Base-by-base conservation (phyloP, 1,139 yeast genomes). In the Zygotorulaspora mrakii region DNA sequence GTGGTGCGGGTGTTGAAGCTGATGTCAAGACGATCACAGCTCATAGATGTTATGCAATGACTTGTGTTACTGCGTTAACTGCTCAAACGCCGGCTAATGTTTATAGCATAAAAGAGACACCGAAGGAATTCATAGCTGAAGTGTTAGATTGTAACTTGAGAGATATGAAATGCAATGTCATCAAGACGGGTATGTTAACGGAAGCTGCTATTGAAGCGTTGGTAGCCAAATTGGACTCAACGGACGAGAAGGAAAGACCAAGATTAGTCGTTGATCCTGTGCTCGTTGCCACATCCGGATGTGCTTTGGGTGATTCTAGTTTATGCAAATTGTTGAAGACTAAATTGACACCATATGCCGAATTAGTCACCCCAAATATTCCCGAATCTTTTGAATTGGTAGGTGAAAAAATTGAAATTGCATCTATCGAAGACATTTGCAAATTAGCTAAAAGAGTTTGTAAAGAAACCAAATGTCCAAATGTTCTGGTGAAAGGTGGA, bases 1-100 rank as follows among this genome's bases (percentile, higher is more conserved):
- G 96, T 2, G 96, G 96, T 4, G 96, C 96, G 1, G 96, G 96
- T 9, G 80, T 88, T 42, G 96, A 88, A 57, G 96, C 96, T 0
- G 96, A 88, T 60, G 61, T 88, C 38, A 88, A 88, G 63, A 82
- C 96, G 0, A 75, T 88, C 44, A 71, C 85, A 3, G 86, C 83
- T 2, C 89, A 85, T 55, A 74, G 76, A 16, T 88, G 87, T 35
- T 88, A 82, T 57, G 96, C 87, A 1, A 65, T 82, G 62, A 84
- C 94, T 1, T 82, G 91, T 58, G 79, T 85, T 30, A 74, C 88
- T 0, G 94, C 91, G 1, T 64, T 88, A 48, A 87, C 96, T 0
- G 89, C 91, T 3, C 96, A 88, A 57, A 87, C 88, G 59, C 80
- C 86, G 1, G 54, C 41, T 1, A 79, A 82, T 4, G 94, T 86